Conservation (phyloP, 176 grass and related monocot species). For the Zizania latifolia region DNA sequence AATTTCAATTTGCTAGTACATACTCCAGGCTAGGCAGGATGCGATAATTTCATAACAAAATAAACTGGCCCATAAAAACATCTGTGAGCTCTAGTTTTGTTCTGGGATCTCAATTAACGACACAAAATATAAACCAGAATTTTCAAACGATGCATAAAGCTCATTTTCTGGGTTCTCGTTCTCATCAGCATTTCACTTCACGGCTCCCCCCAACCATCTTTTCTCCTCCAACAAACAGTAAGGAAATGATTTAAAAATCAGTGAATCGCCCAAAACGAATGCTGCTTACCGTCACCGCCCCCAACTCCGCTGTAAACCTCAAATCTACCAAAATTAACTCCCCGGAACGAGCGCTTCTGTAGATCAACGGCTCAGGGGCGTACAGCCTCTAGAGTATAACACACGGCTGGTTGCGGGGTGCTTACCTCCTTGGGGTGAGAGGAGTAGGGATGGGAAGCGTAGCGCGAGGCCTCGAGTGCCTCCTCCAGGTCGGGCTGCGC, state of each 20-base stretch:
- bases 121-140: neutral
- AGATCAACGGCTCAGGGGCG: neutral
- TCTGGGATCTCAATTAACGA: neutral
- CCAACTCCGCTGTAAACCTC: neutral
- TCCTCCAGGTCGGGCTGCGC: constrained; percentile 89
- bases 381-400: neutral
- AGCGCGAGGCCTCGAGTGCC: constrained; percentile 90
- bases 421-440: constrained; percentile 86
- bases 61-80: neutral
- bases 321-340: neutral
- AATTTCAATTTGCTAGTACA: neutral
- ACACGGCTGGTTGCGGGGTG: neutral
- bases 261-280: neutral
- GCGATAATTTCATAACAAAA: neutral
- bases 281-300: neutral
- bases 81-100: neutral
- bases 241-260: neutral
- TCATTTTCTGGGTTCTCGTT: neutral
- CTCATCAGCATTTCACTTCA: neutral
- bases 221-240: neutral
- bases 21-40: neutral
- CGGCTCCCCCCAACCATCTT: neutral
- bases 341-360: neutral
- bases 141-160: neutral
- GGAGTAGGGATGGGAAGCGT: constrained; percentile 88